Percentiles rank a stretch among this genome's conserved stretches.
Conservation (phyloP, 768 basidiomycete species). For the Naganishia friedmannii region DNA sequence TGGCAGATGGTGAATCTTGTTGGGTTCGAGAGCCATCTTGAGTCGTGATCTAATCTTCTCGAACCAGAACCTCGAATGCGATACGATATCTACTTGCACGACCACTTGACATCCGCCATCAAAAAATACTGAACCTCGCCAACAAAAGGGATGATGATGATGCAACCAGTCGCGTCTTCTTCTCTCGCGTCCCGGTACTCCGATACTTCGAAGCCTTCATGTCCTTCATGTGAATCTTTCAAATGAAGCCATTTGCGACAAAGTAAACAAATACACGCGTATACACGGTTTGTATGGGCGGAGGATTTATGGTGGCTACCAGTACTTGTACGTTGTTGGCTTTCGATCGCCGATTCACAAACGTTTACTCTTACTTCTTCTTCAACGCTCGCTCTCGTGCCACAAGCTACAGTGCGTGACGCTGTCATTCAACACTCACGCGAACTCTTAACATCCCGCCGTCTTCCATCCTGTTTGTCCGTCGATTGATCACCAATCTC, state of each 20-base stretch:
- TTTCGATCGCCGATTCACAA: neutral
- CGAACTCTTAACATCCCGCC: neutral
- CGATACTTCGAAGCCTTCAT: neutral
- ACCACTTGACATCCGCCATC: too few relatives aligned
- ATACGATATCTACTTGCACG: too few relatives aligned
- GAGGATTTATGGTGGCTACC: too few relatives aligned
- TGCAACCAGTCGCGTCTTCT: too few relatives aligned
- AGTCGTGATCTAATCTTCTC: too few relatives aligned
- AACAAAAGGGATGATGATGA: neutral
- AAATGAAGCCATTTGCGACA: neutral
- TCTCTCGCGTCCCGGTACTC: neutral
- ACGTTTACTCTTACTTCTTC: too few relatives aligned
- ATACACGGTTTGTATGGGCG: neutral
- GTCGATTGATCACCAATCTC: neutral
- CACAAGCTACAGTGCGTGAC: too few relatives aligned
- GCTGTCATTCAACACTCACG: too few relatives aligned
- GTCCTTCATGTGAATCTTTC: neutral
- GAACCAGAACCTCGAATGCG: too few relatives aligned
- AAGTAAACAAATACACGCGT: neutral
- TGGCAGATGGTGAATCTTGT: constrained; percentile 22
- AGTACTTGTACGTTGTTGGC: too few relatives aligned
- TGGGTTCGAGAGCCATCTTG: constrained; percentile 10
- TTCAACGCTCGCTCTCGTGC: too few relatives aligned
- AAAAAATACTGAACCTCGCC: neutral
- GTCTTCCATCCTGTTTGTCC: neutral